Evolutionary conservation across 2,329 filamentous ascomycete species (phyloP), one percentile per base, ranked within the genome.

Genomic region (Pestalotiopsis sp.): DNA sequence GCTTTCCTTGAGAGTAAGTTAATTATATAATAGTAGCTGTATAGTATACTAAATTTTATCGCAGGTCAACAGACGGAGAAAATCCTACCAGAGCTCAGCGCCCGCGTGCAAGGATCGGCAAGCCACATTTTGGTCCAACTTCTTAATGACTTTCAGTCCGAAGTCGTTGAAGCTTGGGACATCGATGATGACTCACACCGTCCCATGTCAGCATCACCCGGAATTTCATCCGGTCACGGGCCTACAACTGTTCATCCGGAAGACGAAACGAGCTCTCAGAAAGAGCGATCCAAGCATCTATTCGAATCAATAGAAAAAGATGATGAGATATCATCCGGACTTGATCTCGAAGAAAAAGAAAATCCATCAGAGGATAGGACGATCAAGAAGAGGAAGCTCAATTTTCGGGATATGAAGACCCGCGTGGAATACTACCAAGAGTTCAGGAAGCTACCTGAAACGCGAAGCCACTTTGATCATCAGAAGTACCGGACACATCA

Each of bases 111-210:
- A 49, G 74, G 73, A 0, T 23, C 67, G 1, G 73, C 69, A 62
- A 73, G 74, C 27, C 41, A 65, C 13, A 63, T 73, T 3, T 38
- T 78, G 0, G 74, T 77, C 2, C 59, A 69, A 9, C 68, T 78
- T 0, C 69, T 78, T 1, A 77, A 77, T 57, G 69, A 75, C 1
- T 77, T 76, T 31, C 75, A 78, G n/a, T 59, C 25, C 14, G 76
- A 77, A 63, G 59, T 76, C 1, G 64, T 69, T 4, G 62, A 72
- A 0, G 71, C 72, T 14, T 77, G 74, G 74, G 27, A 72, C 11
- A 73, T 65, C 4, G 68, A 66, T 1, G 73, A 75, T 14, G 76
- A 67, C 1, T 36, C 49, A 69, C 38, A 65, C 71, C 55, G 23
- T 59, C 57, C 57, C 25, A 59, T 52, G 45, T 17, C 45, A 17